Evolutionary conservation across 2,329 filamentous ascomycete species (phyloP), one percentile per base, ranked within the genome.

Genomic region (Cercospora janseana): DNA sequence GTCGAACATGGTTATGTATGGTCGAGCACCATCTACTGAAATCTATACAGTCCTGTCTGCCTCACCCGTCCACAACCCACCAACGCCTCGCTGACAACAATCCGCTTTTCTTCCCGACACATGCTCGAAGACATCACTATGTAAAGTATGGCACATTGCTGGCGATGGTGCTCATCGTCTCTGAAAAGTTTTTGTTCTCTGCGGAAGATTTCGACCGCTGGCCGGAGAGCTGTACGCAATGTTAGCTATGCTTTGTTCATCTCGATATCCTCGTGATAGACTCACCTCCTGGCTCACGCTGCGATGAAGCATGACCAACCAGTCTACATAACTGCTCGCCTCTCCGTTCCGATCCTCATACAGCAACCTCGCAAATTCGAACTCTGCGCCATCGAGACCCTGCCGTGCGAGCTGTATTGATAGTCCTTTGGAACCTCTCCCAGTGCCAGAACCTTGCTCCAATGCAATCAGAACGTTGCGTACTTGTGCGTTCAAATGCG

Each of bases 311-410:
- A 95, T 88, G 51, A 98, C 93, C 64, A 98, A 77, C 93, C 93
- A 98, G 72, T 98, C 93, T 26, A 97, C 93, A 70, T 97, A 98
- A 67, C 88, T 95, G 72, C 95, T 91, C 27, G 93, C 93, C 73
- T 98, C 93, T 60, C 95, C 95, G 69, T 97, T 97, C 58, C 93
- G 81, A 66, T 98, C 93, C 72, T 98, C 93, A 24, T 95, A 83
- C 59, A 98, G 71, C 71, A 94, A 76, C 46, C 91, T 78, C 6
- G 93, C 93, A 75, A 97, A 98, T 70, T 98, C 93, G 64, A 90
- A 97, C 70, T 98, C 93, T 3, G 91, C 88, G 1, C 93, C 93
- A 65, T 98, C 93, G 3, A 97, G 78, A 0, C 91, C 91, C 70
- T 97, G 93, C 51, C 93, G 76, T 6, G 93, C 93, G 40, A 98